A percentile compares a stretch with the other conserved stretches of the same genome.
phyloP scores from a whole-genome alignment of 225 moss, liverwort and hornwort genomes.

The Bryoerythrophyllum caledonicum region DNA sequence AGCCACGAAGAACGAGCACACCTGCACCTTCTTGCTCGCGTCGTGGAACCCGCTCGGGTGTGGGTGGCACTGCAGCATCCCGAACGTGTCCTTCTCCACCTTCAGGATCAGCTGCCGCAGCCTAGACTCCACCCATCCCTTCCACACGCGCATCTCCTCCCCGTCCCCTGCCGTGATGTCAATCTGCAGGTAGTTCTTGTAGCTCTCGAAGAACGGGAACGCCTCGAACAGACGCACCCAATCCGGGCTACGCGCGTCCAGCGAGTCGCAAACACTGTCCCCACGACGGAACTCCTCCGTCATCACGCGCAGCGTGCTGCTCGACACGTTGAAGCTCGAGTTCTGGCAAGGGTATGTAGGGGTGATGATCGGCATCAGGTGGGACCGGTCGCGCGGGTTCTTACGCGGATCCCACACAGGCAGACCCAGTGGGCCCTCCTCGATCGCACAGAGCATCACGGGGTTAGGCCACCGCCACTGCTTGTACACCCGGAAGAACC shows the following conservation, averaged over 20 bases:
- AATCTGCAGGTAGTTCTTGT: slow-evolving; percentile 94
- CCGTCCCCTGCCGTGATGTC: slow-evolving; percentile 82
- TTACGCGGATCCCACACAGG: slow-evolving; percentile 97
- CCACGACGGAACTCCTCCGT: slow-evolving; percentile 94
- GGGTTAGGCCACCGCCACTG: slow-evolving; percentile 99
- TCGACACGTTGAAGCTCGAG: slow-evolving; percentile 95
- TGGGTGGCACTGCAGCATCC: slow-evolving; percentile 92
- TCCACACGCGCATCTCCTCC: slow-evolving; percentile 95
- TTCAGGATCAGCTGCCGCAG: slow-evolving; percentile 86
- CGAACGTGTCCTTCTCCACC: slow-evolving; percentile 92
- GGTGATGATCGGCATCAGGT: slow-evolving; percentile 97
- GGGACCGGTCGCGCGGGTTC: slow-evolving; percentile 86
- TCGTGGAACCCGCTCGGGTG: slow-evolving; percentile 92
- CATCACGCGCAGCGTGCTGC: slow-evolving; percentile 96
- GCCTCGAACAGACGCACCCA: slow-evolving; percentile 80
- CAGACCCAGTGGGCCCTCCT: slow-evolving; percentile 90
- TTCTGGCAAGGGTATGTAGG: slow-evolving; percentile 99
- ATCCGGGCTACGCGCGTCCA: slow-evolving; percentile 64
- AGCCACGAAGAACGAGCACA: slow-evolving; percentile 91
- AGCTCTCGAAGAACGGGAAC: slow-evolving; percentile 96
- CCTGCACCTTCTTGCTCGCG: slow-evolving; percentile 63
- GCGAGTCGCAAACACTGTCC: slow-evolving; percentile 79
- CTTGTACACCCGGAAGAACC: slow-evolving; percentile 97
- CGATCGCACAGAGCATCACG: slow-evolving; percentile 95
- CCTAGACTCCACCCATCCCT: slow-evolving; percentile 99